Percentiles rank a stretch among this genome's conserved stretches.
These are phyloP conservation scores for Striga hermonthica DNA, from an alignment of 305 asterid species.

Conservation along the genomic window DNA sequence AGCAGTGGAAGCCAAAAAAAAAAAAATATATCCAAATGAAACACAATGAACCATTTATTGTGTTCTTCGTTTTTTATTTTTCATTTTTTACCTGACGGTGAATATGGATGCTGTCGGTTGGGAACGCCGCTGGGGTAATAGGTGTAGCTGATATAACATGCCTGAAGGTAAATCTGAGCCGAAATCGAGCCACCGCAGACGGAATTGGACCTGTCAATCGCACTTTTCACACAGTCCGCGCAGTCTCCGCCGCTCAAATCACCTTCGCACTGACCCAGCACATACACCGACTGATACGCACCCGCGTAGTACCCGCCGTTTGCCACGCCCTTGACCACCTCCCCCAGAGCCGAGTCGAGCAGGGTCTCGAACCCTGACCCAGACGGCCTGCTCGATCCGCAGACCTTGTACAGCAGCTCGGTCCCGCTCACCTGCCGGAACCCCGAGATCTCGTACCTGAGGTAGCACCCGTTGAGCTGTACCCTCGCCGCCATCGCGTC, in stretches of 20 bases:
- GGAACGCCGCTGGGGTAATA: conserved; percentile 79
- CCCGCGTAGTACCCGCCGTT: conserved; percentile 62
- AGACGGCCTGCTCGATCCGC: conserved; percentile 69
- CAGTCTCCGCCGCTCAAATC: conserved; percentile 66
- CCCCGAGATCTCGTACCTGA: conserved; percentile 64
- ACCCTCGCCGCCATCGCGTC: conserved; percentile 69
- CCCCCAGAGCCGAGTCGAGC: conserved; percentile 64
- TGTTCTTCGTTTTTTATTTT: neutral
- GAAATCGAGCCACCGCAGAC: conserved; percentile 61
- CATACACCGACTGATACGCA: conserved; percentile 60
- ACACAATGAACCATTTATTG: too few relatives aligned
- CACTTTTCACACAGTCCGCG: conserved; percentile 71
- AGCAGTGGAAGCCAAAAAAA: neutral
- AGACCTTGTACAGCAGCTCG: conserved; percentile 66
- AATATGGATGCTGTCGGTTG: conserved; percentile 36
- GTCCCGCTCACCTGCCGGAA: conserved; percentile 52
- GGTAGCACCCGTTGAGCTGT: conserved; percentile 71
- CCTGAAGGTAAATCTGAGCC: conserved; percentile 69
- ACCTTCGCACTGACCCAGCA: conserved; percentile 91
- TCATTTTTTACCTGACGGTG: conserved; percentile 55
- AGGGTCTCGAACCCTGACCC: conserved; percentile 70
- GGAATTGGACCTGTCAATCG: conserved; percentile 46
- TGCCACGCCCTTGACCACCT: conserved; percentile 59
- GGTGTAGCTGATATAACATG: conserved; percentile 70
- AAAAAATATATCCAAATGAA: too few relatives aligned